Conservation (phyloP, 1,139 yeast species). For the Protomyces lactucae-debilis region DNA sequence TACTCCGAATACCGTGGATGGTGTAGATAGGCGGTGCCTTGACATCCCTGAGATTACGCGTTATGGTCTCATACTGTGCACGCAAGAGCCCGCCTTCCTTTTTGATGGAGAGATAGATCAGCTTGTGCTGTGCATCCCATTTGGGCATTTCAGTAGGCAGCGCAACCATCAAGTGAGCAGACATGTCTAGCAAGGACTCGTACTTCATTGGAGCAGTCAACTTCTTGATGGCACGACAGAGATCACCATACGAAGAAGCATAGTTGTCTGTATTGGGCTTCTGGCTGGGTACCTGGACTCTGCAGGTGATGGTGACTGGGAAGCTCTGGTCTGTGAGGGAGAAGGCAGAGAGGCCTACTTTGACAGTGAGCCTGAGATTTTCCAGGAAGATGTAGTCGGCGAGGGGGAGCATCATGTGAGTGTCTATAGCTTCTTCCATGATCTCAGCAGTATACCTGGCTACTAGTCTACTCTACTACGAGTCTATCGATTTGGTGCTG, state of each 20-base stretch:
- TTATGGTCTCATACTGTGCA: background rate
- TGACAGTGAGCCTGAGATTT: background rate
- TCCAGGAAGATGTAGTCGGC: conserved; percentile 9
- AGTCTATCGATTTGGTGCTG: no score
- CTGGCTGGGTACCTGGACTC: conserved; percentile 1
- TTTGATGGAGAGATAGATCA: background rate
- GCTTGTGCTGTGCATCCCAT: background rate
- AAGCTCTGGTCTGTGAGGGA: conserved; percentile 2
- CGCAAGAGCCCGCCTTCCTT: conserved; percentile 23
- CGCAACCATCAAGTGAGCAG: background rate
- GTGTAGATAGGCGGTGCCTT: background rate
- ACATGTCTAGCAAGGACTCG: background rate
- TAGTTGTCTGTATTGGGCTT: conserved; percentile 2
- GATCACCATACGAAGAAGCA: conserved; percentile 13
- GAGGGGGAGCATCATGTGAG: no score
- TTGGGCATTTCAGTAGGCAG: background rate
- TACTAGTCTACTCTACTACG: no score
- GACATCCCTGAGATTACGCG: background rate
- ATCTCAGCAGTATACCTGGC: no score
- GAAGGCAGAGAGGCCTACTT: conserved; percentile 20
- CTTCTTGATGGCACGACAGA: conserved; percentile 3
- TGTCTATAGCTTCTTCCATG: background rate
- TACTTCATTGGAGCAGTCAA: background rate
- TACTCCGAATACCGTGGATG: conserved; percentile 1
- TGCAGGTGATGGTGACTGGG: background rate